A percentile compares a stretch with the other conserved stretches of the same genome.
Evolutionary conservation across 192 early-diverging fungal genomes (phyloP).

Genomic region (Coemansia sp.): DNA sequence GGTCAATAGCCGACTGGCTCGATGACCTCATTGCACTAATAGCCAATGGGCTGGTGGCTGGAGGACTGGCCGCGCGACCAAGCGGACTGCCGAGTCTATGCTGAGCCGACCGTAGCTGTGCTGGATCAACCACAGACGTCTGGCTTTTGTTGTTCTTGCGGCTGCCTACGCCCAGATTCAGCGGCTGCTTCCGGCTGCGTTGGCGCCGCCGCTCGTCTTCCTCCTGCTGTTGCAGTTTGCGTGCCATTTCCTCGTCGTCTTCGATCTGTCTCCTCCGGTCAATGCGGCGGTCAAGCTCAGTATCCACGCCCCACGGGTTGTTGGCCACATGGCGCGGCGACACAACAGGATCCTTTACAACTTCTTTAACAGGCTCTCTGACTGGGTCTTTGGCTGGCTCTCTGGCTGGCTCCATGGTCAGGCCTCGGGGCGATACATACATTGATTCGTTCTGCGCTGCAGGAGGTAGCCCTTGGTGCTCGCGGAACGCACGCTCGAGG

Average conservation of each 20-base stretch:
- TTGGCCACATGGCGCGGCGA: slow-evolving; percentile 25
- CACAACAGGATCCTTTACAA: neutral
- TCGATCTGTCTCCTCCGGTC: slow-evolving; percentile 63
- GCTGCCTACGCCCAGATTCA: slow-evolving; percentile 35
- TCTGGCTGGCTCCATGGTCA: slow-evolving; percentile 23
- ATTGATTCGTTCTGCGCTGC: neutral
- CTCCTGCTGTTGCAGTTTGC: slow-evolving; percentile 79
- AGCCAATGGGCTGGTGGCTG: neutral
- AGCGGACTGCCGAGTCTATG: slow-evolving; percentile 31
- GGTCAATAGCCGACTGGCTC: slow-evolving; percentile 24
- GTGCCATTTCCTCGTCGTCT: slow-evolving; percentile 78
- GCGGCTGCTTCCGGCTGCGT: slow-evolving; percentile 31
- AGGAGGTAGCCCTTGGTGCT: slow-evolving; percentile 44
- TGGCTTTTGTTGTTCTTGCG: slow-evolving; percentile 34
- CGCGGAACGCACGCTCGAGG: slow-evolving; percentile 61
- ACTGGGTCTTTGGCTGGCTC: slow-evolving; percentile 20
- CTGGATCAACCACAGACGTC: slow-evolving; percentile 42
- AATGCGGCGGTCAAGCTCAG: slow-evolving; percentile 43
- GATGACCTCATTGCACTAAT: slow-evolving; percentile 2
- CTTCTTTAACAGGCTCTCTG: no score
- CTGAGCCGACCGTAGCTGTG: slow-evolving; percentile 49
- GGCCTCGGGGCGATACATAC: slow-evolving; percentile 3
- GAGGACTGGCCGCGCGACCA: slow-evolving; percentile 1
- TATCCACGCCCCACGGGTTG: slow-evolving; percentile 54
- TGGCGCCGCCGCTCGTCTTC: slow-evolving; percentile 34